Evolutionary conservation across 345 rosid genomes (phyloP), one percentile per base, ranked within the genome.

Genomic region (Leavenworthia alabamica): DNA sequence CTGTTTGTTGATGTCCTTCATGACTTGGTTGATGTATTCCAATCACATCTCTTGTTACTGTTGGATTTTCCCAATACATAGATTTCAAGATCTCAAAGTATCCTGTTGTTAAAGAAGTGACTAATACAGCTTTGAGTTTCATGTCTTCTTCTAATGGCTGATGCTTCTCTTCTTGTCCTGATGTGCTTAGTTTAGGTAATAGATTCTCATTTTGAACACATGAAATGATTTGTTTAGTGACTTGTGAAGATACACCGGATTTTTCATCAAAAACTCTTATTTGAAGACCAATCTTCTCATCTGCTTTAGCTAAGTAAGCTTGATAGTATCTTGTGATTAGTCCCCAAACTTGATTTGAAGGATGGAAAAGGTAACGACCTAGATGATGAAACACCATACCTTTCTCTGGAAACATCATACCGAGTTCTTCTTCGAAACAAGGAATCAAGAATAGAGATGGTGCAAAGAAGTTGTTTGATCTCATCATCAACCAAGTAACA

Each of bases 401-500:
- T 59, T 82, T 82, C 43, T 78, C 57, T 0, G 83, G 91, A 62
- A 84, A 87, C 47, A 87, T 51, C 60, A 49, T 42, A 9, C 59
- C 32, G 3, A 87, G 78, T 49, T 78, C 81, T 2, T 63, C 42
- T 47, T 77, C 74, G 19, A 84, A 81, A 12, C 80, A 70, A 6
- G 80, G 65, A 33, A 82, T 81, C 79, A 83, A 69, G 76, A 81
- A 87, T 17, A 87, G 86, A 23, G 86, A 84, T 0, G 95, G 84
- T 52, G 82, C 78, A 52, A 87, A 82, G 74, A 82, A 87, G 67
- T 82, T 81, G 68, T 87, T 81, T 1, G 86, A 76, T 66, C 72
- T 82, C 69, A 87, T 68, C 48, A 84, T 71, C 78, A 87, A 71
- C 95, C 95, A 87, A 8, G 86, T 81, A 62, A 83, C 83, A 17